Percentiles rank a stretch among this genome's conserved stretches.
phyloP scores from a whole-genome alignment of 179 eudicot genomes.

The Pouteria campechiana region DNA sequence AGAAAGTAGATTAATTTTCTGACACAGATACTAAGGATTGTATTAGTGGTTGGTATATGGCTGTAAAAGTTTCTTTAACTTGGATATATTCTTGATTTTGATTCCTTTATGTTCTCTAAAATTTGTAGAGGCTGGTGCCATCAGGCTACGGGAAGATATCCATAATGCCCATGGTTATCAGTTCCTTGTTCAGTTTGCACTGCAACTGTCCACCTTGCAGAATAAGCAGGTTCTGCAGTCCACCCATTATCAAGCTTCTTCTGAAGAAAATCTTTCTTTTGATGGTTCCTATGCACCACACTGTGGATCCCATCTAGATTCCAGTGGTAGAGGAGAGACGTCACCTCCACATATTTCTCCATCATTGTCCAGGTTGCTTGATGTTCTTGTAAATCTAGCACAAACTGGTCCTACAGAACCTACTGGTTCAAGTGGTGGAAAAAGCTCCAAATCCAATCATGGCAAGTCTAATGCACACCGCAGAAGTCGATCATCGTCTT shows the following conservation, averaged over 20 bases:
- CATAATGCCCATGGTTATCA: slow-evolving; percentile 99
- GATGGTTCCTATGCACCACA: slow-evolving; percentile 17
- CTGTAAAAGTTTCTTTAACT: too few species aligned
- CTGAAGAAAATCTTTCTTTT: slow-evolving; percentile 27
- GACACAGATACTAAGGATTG: too few species aligned
- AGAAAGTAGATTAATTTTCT: too few species aligned
- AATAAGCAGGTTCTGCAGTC: slow-evolving; percentile 17
- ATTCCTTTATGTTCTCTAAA: too few species aligned
- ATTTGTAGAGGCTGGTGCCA: slow-evolving; percentile 82
- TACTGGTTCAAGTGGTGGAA: slow-evolving; percentile 23
- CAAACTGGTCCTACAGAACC: slow-evolving; percentile 65
- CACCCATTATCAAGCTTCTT: slow-evolving; percentile 20
- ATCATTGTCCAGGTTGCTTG: slow-evolving; percentile 76
- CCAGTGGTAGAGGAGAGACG: slow-evolving; percentile 23
- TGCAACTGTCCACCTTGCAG: slow-evolving; percentile 51
- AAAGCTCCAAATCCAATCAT: slow-evolving; percentile 32
- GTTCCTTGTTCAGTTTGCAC: slow-evolving; percentile 91
- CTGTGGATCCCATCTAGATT: slow-evolving; percentile 17
- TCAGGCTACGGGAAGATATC: slow-evolving; percentile 94
- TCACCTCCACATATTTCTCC: slow-evolving; percentile 58
- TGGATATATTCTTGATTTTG: slow-evolving; percentile 16
- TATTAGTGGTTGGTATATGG: too few species aligned
- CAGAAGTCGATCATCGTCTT: slow-evolving; percentile 55
- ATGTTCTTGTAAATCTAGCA: slow-evolving; percentile 85
- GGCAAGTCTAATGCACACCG: slow-evolving; percentile 52